A percentile compares a stretch with the other conserved stretches of the same genome.
Evolutionary conservation across 176 grass and related monocot genomes (phyloP).

Genomic region (Oryza glaberrima): DNA sequence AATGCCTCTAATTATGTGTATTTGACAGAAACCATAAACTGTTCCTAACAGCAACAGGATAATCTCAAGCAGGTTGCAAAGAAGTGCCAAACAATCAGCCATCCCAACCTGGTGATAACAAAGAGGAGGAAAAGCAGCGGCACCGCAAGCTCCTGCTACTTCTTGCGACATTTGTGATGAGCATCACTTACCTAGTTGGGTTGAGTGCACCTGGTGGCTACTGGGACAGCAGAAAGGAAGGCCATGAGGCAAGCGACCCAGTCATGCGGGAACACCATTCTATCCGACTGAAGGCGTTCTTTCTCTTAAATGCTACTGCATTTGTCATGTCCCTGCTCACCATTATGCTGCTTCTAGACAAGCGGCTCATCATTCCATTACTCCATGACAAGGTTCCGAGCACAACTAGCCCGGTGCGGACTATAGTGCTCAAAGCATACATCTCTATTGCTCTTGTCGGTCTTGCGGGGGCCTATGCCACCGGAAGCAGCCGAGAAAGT

Average conservation of each 20-base stretch:
- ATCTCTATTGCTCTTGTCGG: not conserved
- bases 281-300: not conserved
- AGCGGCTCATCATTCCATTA: not conserved
- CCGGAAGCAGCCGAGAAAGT: not conserved
- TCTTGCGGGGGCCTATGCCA: not conserved
- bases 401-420: not conserved
- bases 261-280: not conserved
- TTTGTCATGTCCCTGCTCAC: conserved; percentile 20
- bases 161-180: conserved; percentile 32
- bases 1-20: too few species aligned
- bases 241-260: not conserved
- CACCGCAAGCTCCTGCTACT: conserved; percentile 20
- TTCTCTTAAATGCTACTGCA: not conserved
- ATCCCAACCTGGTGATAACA: too few species aligned
- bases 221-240: not conserved
- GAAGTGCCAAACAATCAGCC: not conserved
- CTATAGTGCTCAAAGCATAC: not conserved
- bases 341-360: conserved; percentile 26
- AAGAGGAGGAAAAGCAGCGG: not conserved
- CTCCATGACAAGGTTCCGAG: not conserved
- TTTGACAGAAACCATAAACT: too few species aligned
- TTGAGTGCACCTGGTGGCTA: conserved; percentile 32
- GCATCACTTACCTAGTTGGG: conserved; percentile 24
- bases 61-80: too few species aligned
- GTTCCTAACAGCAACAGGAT: too few species aligned